These are phyloP conservation scores for Psilocybe azurescens DNA, from an alignment of 768 basidiomycete genomes.

Conservation along the genomic window DNA sequence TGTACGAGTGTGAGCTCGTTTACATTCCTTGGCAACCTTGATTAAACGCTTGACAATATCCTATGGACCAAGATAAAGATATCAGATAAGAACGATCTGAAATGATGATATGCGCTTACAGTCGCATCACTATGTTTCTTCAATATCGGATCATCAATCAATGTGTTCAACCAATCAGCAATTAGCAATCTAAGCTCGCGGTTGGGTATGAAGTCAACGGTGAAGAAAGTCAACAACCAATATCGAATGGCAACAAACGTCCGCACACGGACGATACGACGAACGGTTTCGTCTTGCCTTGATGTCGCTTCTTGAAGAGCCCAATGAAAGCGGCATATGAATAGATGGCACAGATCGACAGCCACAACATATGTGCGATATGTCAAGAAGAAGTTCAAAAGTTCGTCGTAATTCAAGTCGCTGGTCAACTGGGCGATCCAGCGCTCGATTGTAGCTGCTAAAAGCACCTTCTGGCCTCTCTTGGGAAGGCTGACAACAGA, in stretches of 20 bases:
- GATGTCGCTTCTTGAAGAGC: constrained; percentile 60
- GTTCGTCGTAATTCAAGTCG: constrained; percentile 84
- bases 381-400: constrained; percentile 90
- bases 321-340: constrained; percentile 92
- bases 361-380: constrained; percentile 86
- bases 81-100: constrained; percentile 6
- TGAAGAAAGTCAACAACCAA: constrained; percentile 91
- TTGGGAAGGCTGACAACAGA: constrained; percentile 24
- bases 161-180: constrained; percentile 82
- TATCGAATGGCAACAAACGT: constrained; percentile 91
- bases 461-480: constrained; percentile 56
- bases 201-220: constrained; percentile 85
- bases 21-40: constrained; percentile 85
- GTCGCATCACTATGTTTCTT: constrained; percentile 69
- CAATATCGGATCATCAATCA: constrained; percentile 74
- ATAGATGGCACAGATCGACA: constrained; percentile 78
- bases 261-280: constrained; percentile 82
- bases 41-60: constrained; percentile 82
- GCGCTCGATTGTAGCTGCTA: constrained; percentile 91
- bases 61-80: constrained; percentile 37
- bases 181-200: constrained; percentile 75
- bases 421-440: constrained; percentile 93
- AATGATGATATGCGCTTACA: constrained; percentile 50
- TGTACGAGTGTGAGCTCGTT: constrained; percentile 61
- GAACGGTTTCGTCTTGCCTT: constrained; percentile 67